A percentile compares a stretch with the other conserved stretches of the same genome.
phyloP scores from a whole-genome alignment of 257 asterid species.

The Primulina huaijiensis region DNA sequence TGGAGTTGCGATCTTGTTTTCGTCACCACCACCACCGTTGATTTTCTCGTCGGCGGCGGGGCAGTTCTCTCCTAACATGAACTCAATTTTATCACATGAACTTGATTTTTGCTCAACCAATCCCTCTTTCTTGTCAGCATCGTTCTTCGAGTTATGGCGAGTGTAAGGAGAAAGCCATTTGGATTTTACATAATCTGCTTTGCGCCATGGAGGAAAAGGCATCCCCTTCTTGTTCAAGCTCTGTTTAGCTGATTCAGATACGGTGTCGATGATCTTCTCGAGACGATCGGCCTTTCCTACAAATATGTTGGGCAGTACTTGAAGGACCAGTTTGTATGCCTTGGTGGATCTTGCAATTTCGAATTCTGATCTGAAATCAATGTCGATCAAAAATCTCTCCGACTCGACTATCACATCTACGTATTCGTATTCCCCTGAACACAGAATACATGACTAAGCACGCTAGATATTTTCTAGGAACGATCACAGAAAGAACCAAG shows the following conservation, averaged over 20 bases:
- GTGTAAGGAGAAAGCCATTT: conserved; percentile 82
- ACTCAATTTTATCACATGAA: conserved; percentile 19
- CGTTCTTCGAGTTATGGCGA: conserved; percentile 22
- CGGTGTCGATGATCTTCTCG: conserved; percentile 56
- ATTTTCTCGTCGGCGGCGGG: neutral
- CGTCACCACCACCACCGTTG: conserved; percentile 16
- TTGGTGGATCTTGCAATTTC: conserved; percentile 89
- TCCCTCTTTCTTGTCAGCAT: conserved; percentile 5
- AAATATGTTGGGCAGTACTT: conserved; percentile 61
- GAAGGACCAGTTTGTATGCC: conserved; percentile 58
- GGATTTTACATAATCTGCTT: conserved; percentile 65
- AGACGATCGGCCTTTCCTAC: conserved; percentile 74
- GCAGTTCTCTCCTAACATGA: conserved; percentile 28
- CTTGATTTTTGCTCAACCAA: neutral
- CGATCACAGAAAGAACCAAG: neutral
- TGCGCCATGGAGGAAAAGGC: conserved; percentile 94
- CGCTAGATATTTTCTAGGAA: neutral
- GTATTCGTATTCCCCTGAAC: conserved; percentile 70
- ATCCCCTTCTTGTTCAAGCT: conserved; percentile 85
- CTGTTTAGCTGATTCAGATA: conserved; percentile 71
- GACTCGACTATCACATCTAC: conserved; percentile 60
- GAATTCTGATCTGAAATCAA: conserved; percentile 82
- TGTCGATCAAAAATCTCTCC: conserved; percentile 66
- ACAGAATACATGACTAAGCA: neutral
- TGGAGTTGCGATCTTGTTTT: conserved; percentile 1